Evolutionary conservation across 2,329 filamentous ascomycete species (phyloP).

Genomic region (Paecilomyces formosus): DNA sequence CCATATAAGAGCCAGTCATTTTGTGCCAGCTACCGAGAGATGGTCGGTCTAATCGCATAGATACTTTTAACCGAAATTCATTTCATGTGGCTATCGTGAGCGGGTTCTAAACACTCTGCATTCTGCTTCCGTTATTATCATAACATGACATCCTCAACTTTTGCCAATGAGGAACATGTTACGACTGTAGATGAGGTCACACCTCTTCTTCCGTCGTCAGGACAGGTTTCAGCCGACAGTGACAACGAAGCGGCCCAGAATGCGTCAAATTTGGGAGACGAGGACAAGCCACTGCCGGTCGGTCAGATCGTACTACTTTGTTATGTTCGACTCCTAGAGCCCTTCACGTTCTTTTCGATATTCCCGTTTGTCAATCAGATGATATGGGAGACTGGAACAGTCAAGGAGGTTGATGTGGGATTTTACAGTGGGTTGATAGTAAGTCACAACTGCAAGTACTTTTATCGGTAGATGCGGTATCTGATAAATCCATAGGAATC

Average conservation of each 20-base stretch:
- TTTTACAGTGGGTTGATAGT: conserved; percentile 75
- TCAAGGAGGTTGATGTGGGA: conserved; percentile 61
- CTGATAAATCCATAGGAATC: conserved; percentile 34
- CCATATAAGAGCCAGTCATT: neutral
- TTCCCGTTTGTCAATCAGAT: conserved; percentile 76
- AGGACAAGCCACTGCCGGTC: conserved; percentile 48
- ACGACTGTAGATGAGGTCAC: neutral
- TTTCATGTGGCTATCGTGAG: neutral
- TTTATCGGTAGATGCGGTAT: neutral
- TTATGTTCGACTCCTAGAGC: conserved; percentile 64
- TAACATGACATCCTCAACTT: neutral
- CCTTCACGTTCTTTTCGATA: conserved; percentile 76
- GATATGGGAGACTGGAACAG: conserved; percentile 58
- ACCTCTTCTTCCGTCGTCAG: neutral
- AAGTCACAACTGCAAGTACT: conserved; percentile 25
- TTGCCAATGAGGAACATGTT: neutral
- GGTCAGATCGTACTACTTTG: conserved; percentile 66
- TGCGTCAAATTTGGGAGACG: conserved; percentile 14
- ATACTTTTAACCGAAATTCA: neutral
- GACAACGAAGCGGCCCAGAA: neutral
- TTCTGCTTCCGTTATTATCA: neutral
- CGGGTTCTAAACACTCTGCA: neutral
- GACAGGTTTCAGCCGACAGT: neutral
- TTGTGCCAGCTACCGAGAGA: neutral
- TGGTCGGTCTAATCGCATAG: neutral